Percentiles rank a stretch among this genome's conserved stretches.
phyloP scores from a whole-genome alignment of 2,329 filamentous ascomycete species.

The Aspergillus sergii region DNA sequence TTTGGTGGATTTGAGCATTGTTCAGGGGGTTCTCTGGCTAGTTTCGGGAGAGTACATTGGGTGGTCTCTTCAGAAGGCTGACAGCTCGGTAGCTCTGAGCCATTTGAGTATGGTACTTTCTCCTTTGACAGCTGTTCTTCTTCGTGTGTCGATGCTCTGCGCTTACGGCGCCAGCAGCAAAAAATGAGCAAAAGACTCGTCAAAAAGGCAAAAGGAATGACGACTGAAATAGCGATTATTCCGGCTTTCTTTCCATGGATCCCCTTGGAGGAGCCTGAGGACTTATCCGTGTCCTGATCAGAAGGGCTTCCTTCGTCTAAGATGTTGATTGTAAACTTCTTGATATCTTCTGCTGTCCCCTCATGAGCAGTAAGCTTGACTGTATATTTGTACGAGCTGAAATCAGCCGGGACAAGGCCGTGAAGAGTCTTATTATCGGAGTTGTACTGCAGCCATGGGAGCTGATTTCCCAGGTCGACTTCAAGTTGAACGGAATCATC shows the following conservation, averaged over 20 bases:
- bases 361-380: conserved; percentile 49
- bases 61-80: conserved; percentile 28
- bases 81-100: conserved; percentile 27
- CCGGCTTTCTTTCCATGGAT: conserved; percentile 35
- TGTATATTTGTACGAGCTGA: conserved; percentile 41
- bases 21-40: conserved; percentile 23
- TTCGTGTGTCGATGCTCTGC: conserved; percentile 25
- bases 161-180: conserved; percentile 38
- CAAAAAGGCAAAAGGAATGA: conserved; percentile 37
- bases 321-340: conserved; percentile 47
- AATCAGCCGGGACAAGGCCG: conserved; percentile 52
- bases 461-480: conserved; percentile 45
- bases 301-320: conserved; percentile 24
- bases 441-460: conserved; percentile 56
- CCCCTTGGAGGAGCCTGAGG: conserved; percentile 18
- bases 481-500: conserved; percentile 45
- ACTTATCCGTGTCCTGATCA: conserved; percentile 18
- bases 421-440: conserved; percentile 45
- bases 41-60: conserved; percentile 25
- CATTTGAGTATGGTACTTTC: conserved; percentile 25
- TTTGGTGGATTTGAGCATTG: conserved; percentile 35
- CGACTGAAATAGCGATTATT: conserved; percentile 40
- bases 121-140: conserved; percentile 26
- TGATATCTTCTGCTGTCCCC: conserved; percentile 42
- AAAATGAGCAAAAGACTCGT: conserved; percentile 34